Evolutionary conservation across 2,329 filamentous ascomycete genomes (phyloP).

Genomic region (Metarhizium sp.): DNA sequence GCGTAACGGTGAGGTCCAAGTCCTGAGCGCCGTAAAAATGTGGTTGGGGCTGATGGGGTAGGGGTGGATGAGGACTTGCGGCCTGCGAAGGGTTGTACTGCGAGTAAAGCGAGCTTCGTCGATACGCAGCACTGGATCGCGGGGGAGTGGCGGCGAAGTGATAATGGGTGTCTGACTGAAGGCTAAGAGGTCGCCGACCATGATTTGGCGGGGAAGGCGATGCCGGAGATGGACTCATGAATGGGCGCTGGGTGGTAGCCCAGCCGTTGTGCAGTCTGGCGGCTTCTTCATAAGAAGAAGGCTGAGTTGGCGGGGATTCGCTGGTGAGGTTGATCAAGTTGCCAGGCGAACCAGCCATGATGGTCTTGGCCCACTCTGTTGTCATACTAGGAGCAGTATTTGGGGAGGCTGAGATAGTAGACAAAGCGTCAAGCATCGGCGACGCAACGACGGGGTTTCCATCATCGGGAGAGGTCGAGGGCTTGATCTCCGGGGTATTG

Average conservation of each 20-base stretch:
- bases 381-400: conserved; percentile 37
- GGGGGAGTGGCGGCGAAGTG: conserved; percentile 30
- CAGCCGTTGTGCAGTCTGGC: conserved; percentile 32
- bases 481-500: conserved; percentile 37
- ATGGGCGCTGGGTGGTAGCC: conserved; percentile 36
- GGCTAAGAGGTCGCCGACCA: conserved; percentile 40
- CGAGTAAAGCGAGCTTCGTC: conserved; percentile 42
- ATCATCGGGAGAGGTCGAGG: conserved; percentile 29
- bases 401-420: conserved; percentile 38
- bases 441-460: conserved; percentile 31
- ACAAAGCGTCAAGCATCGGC: conserved; percentile 38
- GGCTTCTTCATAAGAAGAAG: conserved; percentile 42
- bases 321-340: conserved; percentile 42
- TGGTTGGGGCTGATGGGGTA: conserved; percentile 65
- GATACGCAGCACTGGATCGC: conserved; percentile 24
- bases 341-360: conserved; percentile 39
- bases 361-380: conserved; percentile 34
- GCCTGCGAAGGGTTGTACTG: conserved; percentile 36
- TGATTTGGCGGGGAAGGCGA: conserved; percentile 29
- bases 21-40: conserved; percentile 72
- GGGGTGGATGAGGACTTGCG: conserved; percentile 44
- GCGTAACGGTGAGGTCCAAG: conserved; percentile 58
- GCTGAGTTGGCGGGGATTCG: conserved; percentile 43
- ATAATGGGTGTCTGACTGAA: conserved; percentile 40
- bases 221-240: conserved; percentile 33